Evolutionary conservation across 805 yeast species (phyloP), one percentile per base, ranked within the genome.

Genomic region (Metschnikowia henanensis): DNA sequence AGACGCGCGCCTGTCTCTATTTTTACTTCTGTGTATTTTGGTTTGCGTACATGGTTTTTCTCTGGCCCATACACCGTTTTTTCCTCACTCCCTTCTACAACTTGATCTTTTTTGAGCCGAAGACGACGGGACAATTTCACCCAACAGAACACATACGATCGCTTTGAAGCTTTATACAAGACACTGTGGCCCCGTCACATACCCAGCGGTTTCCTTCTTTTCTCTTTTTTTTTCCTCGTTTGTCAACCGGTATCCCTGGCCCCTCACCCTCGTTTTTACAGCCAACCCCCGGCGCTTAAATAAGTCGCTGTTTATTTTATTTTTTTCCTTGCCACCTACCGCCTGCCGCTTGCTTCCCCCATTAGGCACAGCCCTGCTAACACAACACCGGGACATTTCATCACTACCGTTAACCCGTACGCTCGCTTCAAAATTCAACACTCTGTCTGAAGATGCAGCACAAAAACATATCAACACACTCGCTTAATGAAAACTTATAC

Each of bases 401-500:
- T 6, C 19, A 13, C 29, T n/a, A 17, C 19, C 21, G 18, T 18
- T 17, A 13, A 23, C 26, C 26, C 26, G 12, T 13, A 23, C 35
- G 18, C 23, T 32, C 35, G 35, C 35, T 33, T 16, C 13, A 4
- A 5, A 12, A 33, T 20, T 26, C 12, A 7, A 33, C 28, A 26
- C 38, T 29, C 26, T 23, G 26, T 23, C 29, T 23, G 15, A 41
- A 16, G 13, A 59, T 59, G 63, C 53, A 48, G 37, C 57, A 52
- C 36, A 47, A 44, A 31, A 58, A 58, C 39, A 38, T 46, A 28
- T 56, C 63, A 30, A 56, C 46, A 32, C 40, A 40, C 29, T 51
- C 60, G 21, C 49, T 61, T 17, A 49, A 51, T 43, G 62, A 59
- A 16, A 65, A 64, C 50, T 58, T 60, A 36, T 66, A 59, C 40